A percentile compares a stretch with the other conserved stretches of the same genome.
Conservation (phyloP, 1,284 basidiomycete species). For the Mycosarcoma mackinlayi region DNA sequence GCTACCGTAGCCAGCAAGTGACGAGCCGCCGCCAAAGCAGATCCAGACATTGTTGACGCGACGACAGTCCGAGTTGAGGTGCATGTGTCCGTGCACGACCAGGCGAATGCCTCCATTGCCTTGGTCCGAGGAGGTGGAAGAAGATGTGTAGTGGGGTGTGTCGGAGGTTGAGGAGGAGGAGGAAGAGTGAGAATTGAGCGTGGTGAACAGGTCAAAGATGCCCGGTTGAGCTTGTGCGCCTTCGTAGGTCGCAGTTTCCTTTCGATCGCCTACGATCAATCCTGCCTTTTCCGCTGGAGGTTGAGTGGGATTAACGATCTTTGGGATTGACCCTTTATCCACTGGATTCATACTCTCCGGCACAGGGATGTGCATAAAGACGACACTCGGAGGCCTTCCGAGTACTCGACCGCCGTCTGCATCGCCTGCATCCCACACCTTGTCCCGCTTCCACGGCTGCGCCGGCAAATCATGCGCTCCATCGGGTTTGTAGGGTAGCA, state of each 20-base stretch:
- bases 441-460: conserved; percentile 17
- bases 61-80: conserved; percentile 79
- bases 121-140: neutral
- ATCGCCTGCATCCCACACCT: conserved; percentile 30
- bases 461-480: conserved; percentile 37
- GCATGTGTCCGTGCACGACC: conserved; percentile 62
- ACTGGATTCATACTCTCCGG: conserved; percentile 59
- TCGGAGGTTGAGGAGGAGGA: neutral
- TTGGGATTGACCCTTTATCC: neutral
- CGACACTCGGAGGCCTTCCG: conserved; percentile 51
- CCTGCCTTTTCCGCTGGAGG: conserved; percentile 5
- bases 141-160: neutral
- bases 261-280: conserved; percentile 40
- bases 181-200: conserved; percentile 19
- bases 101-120: conserved; percentile 25
- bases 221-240: conserved; percentile 57
- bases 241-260: conserved; percentile 40
- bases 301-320: conserved; percentile 9
- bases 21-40: conserved; percentile 89
- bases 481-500: conserved; percentile 55
- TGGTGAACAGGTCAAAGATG: conserved; percentile 54
- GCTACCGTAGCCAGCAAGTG: conserved; percentile 50
- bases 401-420: conserved; percentile 23
- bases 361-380: conserved; percentile 66
- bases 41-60: conserved; percentile 87